Base-by-base conservation (phyloP, 1,284 basidiomycete species). In the Gomphus bonarii region DNA sequence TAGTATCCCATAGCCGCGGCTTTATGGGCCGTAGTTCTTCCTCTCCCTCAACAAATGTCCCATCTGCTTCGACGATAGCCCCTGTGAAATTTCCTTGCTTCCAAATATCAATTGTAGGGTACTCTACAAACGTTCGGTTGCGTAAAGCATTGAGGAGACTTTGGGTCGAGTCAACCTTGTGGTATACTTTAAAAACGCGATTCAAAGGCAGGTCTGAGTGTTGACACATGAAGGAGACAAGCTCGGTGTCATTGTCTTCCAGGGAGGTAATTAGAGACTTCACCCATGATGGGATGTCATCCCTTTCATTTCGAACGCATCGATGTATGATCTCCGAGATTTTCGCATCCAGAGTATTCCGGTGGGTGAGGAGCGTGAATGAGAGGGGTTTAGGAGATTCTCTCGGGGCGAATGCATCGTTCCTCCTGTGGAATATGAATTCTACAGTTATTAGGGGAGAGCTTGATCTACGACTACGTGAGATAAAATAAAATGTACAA, bases 81-180 rank as follows among this genome's bases (percentile, higher is more conserved):
- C 79, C 80, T 5, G 69, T 69, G 70, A 90, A 91, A 16, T 72
- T 70, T 9, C 67, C 72, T 50, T 80, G 76, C 51, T 84, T 77
- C 72, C 80, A 84, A 3, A 94, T 69, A 52, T 89, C 81, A 44
- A 95, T 80, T 0, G 81, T 82, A 3, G 91, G 91, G 64, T 81
- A 93, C 68, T 94, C 91, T 46, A 88, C 75, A 65, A 90, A 90
- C 36, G 80, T 74, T 52, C 79, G 86, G 47, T 81, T 71, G 48
- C 70, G 73, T 47, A 94, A 71, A 7, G 76, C 69, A 9, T 68
- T 63, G 7, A 69, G 65, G 16, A 94, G 71, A 16, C 75, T 68
- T 50, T 73, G 63, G 3, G 66, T 66, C 3, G 76, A 69, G 57
- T 87, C 78, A 5, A 91, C 69, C 35, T 76, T 77, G 61, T 83